Conservation (phyloP, 2,329 filamentous ascomycete species). For the Madurella mycetomatis region DNA sequence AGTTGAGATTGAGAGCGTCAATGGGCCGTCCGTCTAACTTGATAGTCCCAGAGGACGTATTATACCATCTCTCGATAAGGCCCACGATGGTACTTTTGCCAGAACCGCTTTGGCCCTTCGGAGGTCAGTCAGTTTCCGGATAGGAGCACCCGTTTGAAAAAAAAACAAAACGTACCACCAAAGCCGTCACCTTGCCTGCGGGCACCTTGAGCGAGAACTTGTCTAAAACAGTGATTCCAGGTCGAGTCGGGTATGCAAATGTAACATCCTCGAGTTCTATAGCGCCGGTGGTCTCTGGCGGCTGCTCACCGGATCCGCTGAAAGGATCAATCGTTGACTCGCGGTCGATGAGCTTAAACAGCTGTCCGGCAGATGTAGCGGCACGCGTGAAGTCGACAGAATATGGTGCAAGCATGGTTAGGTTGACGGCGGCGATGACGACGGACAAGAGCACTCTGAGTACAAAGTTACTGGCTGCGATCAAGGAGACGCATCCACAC, state of each 20-base stretch:
- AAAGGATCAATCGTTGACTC: constrained; percentile 38
- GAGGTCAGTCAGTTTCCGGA: neutral
- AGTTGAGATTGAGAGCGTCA: constrained; percentile 27
- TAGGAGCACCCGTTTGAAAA: neutral
- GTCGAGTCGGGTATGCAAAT: constrained; percentile 51
- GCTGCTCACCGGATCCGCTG: constrained; percentile 34
- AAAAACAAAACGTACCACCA: constrained; percentile 34
- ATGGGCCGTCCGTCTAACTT: constrained; percentile 28
- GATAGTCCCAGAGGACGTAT: constrained; percentile 24
- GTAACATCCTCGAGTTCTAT: constrained; percentile 41
- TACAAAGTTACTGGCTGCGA: neutral
- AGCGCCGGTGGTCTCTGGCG: constrained; percentile 33
- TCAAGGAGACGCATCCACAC: neutral
- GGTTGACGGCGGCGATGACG: constrained; percentile 41
- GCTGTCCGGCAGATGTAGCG: constrained; percentile 41
- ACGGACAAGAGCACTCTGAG: constrained; percentile 44
- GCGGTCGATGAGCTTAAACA: constrained; percentile 46
- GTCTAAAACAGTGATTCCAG: constrained; percentile 38
- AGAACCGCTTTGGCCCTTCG: constrained; percentile 48
- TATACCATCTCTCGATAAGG: constrained; percentile 54
- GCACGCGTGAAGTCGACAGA: constrained; percentile 43
- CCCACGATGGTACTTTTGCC: constrained; percentile 38
- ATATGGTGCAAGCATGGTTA: constrained; percentile 46
- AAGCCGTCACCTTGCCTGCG: constrained; percentile 44
- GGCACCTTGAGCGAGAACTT: constrained; percentile 35